Conservation (phyloP, 2,329 filamentous ascomycete genomes). For the Periconia sp. region DNA sequence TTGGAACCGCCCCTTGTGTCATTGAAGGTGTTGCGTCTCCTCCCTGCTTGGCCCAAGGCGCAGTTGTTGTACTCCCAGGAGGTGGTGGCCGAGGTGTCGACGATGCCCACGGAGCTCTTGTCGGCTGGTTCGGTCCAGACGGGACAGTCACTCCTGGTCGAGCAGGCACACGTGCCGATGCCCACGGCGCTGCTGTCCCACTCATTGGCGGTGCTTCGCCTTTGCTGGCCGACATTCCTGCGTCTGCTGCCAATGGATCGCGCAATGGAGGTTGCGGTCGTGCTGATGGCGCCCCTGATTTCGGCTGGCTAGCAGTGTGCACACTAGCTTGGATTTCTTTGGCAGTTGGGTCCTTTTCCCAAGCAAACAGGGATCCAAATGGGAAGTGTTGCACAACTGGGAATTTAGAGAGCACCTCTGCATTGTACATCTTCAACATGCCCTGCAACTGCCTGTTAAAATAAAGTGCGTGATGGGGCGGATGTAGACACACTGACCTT, state of each 20-base stretch:
- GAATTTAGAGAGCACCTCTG: constrained; percentile 94
- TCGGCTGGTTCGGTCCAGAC: constrained; percentile 40
- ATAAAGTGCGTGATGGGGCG: background rate
- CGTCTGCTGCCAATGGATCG: constrained; percentile 32
- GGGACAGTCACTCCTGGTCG: constrained; percentile 21
- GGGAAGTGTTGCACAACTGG: constrained; percentile 94
- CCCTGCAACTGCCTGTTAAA: constrained; percentile 59
- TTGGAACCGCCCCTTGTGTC: constrained; percentile 12
- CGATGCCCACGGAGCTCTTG: constrained; percentile 38
- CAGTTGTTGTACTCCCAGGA: constrained; percentile 23
- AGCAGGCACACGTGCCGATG: constrained; percentile 17
- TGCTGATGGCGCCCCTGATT: constrained; percentile 22
- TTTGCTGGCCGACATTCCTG: constrained; percentile 9
- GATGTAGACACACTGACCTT: constrained; percentile 40
- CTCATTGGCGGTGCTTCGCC: constrained; percentile 14
- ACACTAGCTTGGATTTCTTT: constrained; percentile 36
- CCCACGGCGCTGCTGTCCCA: constrained; percentile 34
- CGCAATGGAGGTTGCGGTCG: constrained; percentile 29
- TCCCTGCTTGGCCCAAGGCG: constrained; percentile 32
- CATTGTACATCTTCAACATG: constrained; percentile 99
- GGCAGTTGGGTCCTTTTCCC: constrained; percentile 54
- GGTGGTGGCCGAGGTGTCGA: constrained; percentile 23
- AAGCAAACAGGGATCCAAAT: constrained; percentile 57
- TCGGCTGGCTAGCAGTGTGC: constrained; percentile 45
- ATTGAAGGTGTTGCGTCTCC: constrained; percentile 6